Base-by-base conservation (phyloP, 1,284 basidiomycete species). In the Sanghuangporus baumii region DNA sequence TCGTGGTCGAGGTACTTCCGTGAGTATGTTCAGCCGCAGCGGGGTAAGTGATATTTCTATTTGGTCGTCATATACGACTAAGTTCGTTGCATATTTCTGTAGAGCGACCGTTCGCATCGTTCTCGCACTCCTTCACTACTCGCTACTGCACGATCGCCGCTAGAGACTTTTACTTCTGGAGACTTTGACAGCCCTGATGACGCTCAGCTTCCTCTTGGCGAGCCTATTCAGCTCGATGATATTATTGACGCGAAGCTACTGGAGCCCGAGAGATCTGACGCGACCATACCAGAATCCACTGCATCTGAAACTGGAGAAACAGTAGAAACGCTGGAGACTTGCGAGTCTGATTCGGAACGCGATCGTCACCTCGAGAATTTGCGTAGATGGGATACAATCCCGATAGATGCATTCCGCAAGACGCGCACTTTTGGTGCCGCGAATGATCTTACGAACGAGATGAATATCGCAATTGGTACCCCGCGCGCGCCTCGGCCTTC, bases 201-300 rank as follows among this genome's bases (percentile, higher is more conserved):
- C 55, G 68, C 74, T 1, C 70, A 71, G 12, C 64, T 71, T 50
- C 73, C 72, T 16, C 75, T 76, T 48, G 73, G 81, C n/a, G 80
- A 84, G 62, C 76, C 82, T 8, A 86, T 92, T 56, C 81, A 85
- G 59, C 79, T 92, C n/a, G 84, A 90, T 68, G 89, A 93, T 67
- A 89, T 93, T n/a, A 77, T 93, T 40, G 88, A 93, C 64, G 77
- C 85, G 0, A 84, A 89, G 0, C 83, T 89, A 72, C 76, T 92
- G 14, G 83, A 85, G 66, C 76, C 81, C 4, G 85, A 85, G 62
- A 76, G 80, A 4, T 71, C 73, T 12, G 79, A 79, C 63, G 61
- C 59, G 51, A 69, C 66, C 6, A 31, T 62, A 61, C 62, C 67
- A 72, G 55, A 66, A 56, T 63, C 61, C 38, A 50, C 57, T 41